Conservation (phyloP, 495 filamentous ascomycete genomes). For the Evansstolkia leycettana region DNA sequence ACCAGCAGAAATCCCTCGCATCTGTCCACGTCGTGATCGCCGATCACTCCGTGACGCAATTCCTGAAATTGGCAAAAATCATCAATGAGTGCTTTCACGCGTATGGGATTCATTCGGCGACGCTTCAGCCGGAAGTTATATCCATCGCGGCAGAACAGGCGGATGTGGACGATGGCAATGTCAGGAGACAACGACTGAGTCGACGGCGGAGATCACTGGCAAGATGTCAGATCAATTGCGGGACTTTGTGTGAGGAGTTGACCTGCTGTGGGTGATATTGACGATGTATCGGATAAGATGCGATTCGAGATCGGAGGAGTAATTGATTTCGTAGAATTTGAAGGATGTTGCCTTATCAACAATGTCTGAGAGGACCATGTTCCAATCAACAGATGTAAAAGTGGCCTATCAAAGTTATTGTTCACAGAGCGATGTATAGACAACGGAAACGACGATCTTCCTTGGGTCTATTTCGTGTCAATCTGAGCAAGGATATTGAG, state of each 20-base stretch:
- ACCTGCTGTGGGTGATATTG: conserved; percentile 24
- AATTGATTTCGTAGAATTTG: too few relatives aligned
- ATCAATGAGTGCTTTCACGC: conserved; percentile 39
- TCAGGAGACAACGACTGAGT: background rate
- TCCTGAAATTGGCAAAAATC: conserved; percentile 24
- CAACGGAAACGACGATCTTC: too few relatives aligned
- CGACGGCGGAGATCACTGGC: background rate
- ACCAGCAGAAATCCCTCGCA: conserved; percentile 37
- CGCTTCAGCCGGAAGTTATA: conserved; percentile 34
- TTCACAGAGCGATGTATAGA: too few relatives aligned
- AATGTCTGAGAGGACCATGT: too few relatives aligned
- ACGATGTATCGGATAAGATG: background rate
- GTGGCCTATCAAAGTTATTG: too few relatives aligned
- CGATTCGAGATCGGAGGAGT: conserved; percentile 1
- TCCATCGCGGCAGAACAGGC: background rate
- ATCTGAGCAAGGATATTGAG: too few relatives aligned
- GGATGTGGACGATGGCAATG: background rate
- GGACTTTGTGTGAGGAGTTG: conserved; percentile 17
- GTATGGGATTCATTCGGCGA: conserved; percentile 40
- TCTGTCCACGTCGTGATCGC: conserved; percentile 34
- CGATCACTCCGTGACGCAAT: conserved; percentile 21
- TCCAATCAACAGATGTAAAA: too few relatives aligned
- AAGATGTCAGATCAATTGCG: conserved; percentile 22
- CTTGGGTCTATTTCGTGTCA: too few relatives aligned
- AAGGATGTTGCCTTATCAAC: too few relatives aligned